Evolutionary conservation across 768 basidiomycete species (phyloP).

Genomic region (Amanita exitialis): DNA sequence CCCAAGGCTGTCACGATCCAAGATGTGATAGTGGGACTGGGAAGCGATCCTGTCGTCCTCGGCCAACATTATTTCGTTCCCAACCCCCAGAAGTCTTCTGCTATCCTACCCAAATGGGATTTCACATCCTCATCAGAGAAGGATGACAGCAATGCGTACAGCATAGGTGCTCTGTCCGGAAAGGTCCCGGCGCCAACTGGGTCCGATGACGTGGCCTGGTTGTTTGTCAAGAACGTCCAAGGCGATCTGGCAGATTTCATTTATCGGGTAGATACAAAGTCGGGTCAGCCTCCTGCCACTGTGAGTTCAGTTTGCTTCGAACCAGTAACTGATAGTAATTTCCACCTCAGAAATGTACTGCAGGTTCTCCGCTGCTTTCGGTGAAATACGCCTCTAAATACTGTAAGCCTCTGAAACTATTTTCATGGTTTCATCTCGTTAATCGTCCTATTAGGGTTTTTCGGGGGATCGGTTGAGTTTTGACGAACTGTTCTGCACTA

Average conservation of each 20-base stretch:
- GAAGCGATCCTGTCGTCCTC: conserved; percentile 15
- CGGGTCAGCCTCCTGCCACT: conserved; percentile 44
- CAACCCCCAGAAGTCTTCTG: conserved; percentile 28
- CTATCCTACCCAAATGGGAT: conserved; percentile 45
- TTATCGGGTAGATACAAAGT: conserved; percentile 41
- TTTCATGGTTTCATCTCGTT: neutral
- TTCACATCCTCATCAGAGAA: conserved; percentile 33
- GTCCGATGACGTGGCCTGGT: conserved; percentile 41
- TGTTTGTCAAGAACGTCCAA: conserved; percentile 33
- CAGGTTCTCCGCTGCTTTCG: conserved; percentile 28
- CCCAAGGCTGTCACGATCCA: neutral
- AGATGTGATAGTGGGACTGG: neutral
- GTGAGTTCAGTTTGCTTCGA: conserved; percentile 17
- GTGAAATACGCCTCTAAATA: conserved; percentile 46
- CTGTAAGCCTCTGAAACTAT: conserved; percentile 23
- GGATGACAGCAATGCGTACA: conserved; percentile 35
- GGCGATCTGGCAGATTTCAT: conserved; percentile 40
- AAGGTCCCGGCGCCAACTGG: conserved; percentile 32
- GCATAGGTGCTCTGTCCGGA: conserved; percentile 32
- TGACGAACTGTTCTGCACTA: neutral
- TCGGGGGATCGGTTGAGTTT: neutral
- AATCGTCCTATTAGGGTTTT: neutral
- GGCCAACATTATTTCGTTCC: conserved; percentile 47
- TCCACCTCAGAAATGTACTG: conserved; percentile 20
- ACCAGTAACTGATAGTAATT: neutral